A percentile compares a stretch with the other conserved stretches of the same genome.
Evolutionary conservation across 2,329 filamentous ascomycete species (phyloP).

Genomic region (Mollisiaceae sp.): DNA sequence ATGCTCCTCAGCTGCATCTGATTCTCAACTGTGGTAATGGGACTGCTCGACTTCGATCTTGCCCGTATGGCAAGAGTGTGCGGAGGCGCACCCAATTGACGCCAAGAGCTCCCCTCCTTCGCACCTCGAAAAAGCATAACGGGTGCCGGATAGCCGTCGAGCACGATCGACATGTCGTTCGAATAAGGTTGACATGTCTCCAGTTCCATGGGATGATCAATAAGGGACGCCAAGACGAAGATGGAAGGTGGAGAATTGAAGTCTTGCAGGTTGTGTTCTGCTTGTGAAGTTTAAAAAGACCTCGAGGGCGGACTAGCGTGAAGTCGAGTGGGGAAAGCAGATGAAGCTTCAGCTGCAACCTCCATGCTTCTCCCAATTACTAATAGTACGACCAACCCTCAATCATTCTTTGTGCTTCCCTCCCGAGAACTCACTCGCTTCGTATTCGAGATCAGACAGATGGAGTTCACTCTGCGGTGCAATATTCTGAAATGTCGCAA

Average conservation of each 20-base stretch:
- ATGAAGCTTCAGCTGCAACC: background rate
- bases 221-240: constrained; percentile 2
- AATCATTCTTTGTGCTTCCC: background rate
- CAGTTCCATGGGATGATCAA: background rate
- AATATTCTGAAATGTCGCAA: constrained; percentile 79
- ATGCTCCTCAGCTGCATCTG: background rate
- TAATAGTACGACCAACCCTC: background rate
- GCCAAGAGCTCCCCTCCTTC: background rate
- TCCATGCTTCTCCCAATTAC: background rate
- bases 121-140: background rate
- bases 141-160: background rate
- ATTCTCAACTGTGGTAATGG: background rate
- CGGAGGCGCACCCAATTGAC: background rate
- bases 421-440: background rate
- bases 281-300: background rate
- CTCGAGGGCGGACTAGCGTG: constrained; percentile 6
- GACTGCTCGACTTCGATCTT: constrained; percentile 5
- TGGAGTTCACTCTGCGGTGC: constrained; percentile 79
- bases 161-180: constrained; percentile 9
- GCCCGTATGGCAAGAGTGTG: background rate
- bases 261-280: background rate
- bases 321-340: background rate
- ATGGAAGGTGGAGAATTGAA: background rate
- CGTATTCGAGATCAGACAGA: constrained; percentile 43
- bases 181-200: constrained; percentile 3